phyloP scores from a whole-genome alignment of 257 asterid species.

The Lycium ferocissimum region DNA sequence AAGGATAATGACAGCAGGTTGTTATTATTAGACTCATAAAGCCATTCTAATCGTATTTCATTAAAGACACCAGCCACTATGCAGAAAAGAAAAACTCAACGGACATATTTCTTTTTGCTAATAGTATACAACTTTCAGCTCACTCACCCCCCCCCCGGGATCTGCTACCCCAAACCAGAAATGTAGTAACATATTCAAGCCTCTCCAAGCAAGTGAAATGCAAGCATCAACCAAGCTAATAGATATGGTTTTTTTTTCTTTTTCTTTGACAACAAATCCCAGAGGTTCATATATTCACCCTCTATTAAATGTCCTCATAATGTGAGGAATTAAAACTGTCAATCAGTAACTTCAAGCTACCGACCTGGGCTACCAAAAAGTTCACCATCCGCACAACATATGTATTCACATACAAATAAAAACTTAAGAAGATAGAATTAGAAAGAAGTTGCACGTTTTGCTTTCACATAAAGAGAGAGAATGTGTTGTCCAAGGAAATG shows the following conservation, averaged over 20 bases:
- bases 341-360: background rate
- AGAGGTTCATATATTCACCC: background rate
- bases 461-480: background rate
- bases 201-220: background rate
- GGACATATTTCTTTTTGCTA: background rate
- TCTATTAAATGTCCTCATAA: background rate
- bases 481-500: too few relatives aligned
- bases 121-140: background rate
- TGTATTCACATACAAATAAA: background rate
- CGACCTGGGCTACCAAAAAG: background rate
- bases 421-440: background rate
- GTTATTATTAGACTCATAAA: background rate
- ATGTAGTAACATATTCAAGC: background rate
- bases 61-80: background rate
- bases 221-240: background rate
- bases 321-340: background rate
- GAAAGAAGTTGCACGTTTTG: background rate
- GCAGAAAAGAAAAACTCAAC: background rate
- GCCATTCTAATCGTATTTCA: conserved; percentile 5
- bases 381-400: background rate
- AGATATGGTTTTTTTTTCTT: background rate
- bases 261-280: background rate
- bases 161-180: background rate
- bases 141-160: background rate
- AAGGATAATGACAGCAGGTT: background rate